These are phyloP conservation scores for Nitzschia putrida DNA, from an alignment of 108 stramenopile species.

Conservation along the genomic window DNA sequence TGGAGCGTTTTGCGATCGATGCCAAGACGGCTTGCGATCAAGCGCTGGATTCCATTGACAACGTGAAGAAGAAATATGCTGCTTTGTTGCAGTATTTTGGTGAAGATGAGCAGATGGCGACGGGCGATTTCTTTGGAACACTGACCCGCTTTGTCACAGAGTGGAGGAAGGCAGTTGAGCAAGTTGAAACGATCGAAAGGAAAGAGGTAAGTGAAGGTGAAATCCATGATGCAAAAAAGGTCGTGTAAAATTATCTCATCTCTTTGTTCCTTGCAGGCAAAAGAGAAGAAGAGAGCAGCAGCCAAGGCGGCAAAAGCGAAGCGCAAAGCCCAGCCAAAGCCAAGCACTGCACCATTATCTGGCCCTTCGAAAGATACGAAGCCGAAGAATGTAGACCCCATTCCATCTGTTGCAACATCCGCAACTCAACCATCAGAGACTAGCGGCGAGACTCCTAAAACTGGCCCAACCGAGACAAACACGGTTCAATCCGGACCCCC, in stretches of 20 bases:
- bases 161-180: slow-evolving; percentile 66
- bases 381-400: too few species aligned
- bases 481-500: too few species aligned
- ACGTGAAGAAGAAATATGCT: slow-evolving; percentile 65
- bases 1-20: slow-evolving; percentile 73
- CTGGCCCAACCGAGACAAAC: too few species aligned
- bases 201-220: slow-evolving; percentile 34
- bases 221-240: background rate
- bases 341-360: background rate
- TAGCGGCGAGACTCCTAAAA: too few species aligned
- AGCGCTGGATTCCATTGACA: slow-evolving; percentile 47
- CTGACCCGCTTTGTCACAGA: slow-evolving; percentile 68
- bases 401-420: too few species aligned
- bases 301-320: slow-evolving; percentile 28
- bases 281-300: slow-evolving; percentile 30
- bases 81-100: slow-evolving; percentile 79
- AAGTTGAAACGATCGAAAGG: slow-evolving; percentile 65
- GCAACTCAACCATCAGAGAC: too few species aligned
- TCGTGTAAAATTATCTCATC: background rate
- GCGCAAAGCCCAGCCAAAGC: background rate
- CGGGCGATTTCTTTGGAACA: slow-evolving; percentile 87
- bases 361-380: too few species aligned
- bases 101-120: slow-evolving; percentile 84
- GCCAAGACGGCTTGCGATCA: slow-evolving; percentile 55
- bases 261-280: slow-evolving; percentile 16